A percentile compares a stretch with the other conserved stretches of the same genome.
phyloP scores from a whole-genome alignment of 805 yeast species.

The Candida quercuum region DNA sequence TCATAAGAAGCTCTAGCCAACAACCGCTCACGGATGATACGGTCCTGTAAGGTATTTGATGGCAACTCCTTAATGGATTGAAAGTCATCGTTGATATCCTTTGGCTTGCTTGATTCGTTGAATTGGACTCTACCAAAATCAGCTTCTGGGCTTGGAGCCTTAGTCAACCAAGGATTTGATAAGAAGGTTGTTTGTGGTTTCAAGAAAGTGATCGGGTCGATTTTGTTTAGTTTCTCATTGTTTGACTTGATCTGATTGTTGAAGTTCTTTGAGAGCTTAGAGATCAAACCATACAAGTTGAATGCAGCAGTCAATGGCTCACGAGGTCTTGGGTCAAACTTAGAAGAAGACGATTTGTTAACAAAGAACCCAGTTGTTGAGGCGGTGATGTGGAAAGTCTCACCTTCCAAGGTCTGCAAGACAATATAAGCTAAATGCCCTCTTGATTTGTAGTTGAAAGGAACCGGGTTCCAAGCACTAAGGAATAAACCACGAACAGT shows the following conservation, averaged over 20 bases:
- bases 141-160: conserved; percentile 15
- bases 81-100: conserved; percentile 89
- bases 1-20: conserved; percentile 68
- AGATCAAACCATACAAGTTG: conserved; percentile 56
- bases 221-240: conserved; percentile 35
- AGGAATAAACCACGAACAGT: conserved; percentile 55
- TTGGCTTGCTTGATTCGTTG: conserved; percentile 29
- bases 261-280: conserved; percentile 62
- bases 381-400: conserved; percentile 72
- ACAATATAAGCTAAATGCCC: conserved; percentile 82
- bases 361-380: conserved; percentile 76
- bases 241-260: conserved; percentile 45
- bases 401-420: conserved; percentile 76
- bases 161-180: conserved; percentile 69
- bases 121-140: conserved; percentile 26
- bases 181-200: conserved; percentile 58
- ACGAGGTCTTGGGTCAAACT: conserved; percentile 62
- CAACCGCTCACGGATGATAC: conserved; percentile 70
- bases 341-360: conserved; percentile 58
- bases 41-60: conserved; percentile 49
- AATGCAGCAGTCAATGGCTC: conserved; percentile 23
- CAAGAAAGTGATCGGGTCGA: conserved; percentile 50
- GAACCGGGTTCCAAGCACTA: conserved; percentile 86
- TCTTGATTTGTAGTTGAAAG: conserved; percentile 49
- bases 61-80: conserved; percentile 79